Percentiles rank a stretch among this genome's conserved stretches.
Evolutionary conservation across 768 basidiomycete species (phyloP).

Genomic region (Amanita rubescens): DNA sequence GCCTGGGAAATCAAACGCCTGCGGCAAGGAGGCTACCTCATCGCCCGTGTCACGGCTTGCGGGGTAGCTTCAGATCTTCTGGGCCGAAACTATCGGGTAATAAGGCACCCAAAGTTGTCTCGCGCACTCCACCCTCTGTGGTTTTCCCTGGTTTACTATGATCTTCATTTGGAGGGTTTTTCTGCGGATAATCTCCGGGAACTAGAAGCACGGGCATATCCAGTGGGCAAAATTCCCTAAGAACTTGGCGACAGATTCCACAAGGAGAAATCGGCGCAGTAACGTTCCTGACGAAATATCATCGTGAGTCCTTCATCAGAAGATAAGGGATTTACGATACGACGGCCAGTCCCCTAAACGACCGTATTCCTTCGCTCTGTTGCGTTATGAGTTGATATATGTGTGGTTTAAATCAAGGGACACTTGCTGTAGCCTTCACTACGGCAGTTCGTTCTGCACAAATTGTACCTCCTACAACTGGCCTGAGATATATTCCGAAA

Average conservation of each 20-base stretch:
- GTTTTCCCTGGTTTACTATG: slow-evolving; percentile 21
- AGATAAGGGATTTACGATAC: slow-evolving; percentile 47
- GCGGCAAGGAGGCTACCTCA: neutral
- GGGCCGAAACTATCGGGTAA: slow-evolving; percentile 89
- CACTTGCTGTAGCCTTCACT: slow-evolving; percentile 82
- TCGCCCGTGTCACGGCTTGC: neutral
- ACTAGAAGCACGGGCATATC: slow-evolving; percentile 69
- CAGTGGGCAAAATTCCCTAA: slow-evolving; percentile 77
- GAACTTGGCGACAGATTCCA: slow-evolving; percentile 88
- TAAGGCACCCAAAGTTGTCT: slow-evolving; percentile 64
- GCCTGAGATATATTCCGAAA: slow-evolving; percentile 2
- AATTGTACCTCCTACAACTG: slow-evolving; percentile 66
- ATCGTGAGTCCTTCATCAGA: neutral
- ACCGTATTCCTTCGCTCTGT: slow-evolving; percentile 72
- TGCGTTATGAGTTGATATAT: neutral
- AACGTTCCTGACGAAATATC: slow-evolving; percentile 49
- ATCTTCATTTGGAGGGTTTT: slow-evolving; percentile 25
- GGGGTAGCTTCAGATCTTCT: slow-evolving; percentile 41
- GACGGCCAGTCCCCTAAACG: slow-evolving; percentile 76
- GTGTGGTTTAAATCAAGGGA: neutral
- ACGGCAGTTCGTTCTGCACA: slow-evolving; percentile 95
- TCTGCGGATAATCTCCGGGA: slow-evolving; percentile 51
- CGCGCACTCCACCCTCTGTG: slow-evolving; percentile 45
- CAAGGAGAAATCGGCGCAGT: slow-evolving; percentile 69
- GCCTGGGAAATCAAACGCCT: no score